Percentiles rank a stretch among this genome's conserved stretches.
Conservation (phyloP, 2,329 filamentous ascomycete species). For the Fusarium sp. region DNA sequence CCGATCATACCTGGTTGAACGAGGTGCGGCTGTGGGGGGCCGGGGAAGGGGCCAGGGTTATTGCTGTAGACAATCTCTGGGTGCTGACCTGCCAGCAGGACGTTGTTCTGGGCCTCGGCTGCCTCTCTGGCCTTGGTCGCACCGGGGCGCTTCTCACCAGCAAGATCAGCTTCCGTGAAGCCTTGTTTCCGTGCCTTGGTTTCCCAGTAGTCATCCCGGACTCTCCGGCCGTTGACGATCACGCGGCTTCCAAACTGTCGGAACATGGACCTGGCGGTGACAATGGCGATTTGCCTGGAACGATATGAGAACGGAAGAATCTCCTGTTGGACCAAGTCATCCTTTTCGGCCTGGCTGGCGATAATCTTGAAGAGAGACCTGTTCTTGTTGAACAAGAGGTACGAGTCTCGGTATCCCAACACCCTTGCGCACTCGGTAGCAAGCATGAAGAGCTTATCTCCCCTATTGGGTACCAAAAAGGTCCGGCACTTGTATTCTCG, state of each 20-base stretch:
- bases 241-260: conserved; percentile 97
- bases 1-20: conserved; percentile 82
- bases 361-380: conserved; percentile 98
- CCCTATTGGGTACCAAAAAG: conserved; percentile 91
- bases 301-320: conserved; percentile 97
- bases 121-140: conserved; percentile 91
- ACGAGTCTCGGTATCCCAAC: conserved; percentile 96
- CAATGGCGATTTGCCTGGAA: conserved; percentile 98
- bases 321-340: conserved; percentile 94
- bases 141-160: conserved; percentile 95
- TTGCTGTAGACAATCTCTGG: conserved; percentile 92
- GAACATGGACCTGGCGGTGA: conserved; percentile 98
- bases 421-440: conserved; percentile 97
- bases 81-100: conserved; percentile 77
- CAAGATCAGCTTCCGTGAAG: conserved; percentile 96
- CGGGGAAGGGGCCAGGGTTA: conserved; percentile 75
- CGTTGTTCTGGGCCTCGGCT: conserved; percentile 76
- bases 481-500: conserved; percentile 95
- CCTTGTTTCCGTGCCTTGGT: conserved; percentile 97
- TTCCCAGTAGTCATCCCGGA: conserved; percentile 99
- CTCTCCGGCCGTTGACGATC: conserved; percentile 89
- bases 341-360: conserved; percentile 94
- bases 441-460: conserved; percentile 97
- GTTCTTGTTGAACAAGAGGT: conserved; percentile 98
- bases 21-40: conserved; percentile 77